These are phyloP conservation scores for Musa acuminata DNA, from an alignment of 176 grass and related monocot genomes.

Conservation along the genomic window DNA sequence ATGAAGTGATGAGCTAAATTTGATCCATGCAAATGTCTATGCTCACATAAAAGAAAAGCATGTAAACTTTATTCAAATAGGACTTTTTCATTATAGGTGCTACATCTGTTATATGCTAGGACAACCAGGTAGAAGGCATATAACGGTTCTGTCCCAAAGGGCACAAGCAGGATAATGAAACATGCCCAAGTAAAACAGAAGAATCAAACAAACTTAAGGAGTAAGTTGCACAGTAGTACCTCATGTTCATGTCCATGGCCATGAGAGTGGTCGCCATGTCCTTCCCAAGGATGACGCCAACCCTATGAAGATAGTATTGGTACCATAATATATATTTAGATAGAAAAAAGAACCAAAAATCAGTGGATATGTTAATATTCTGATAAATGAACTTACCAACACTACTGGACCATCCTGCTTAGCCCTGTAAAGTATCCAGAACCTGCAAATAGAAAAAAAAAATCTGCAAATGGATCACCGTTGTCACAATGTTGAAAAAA, in stretches of 20 bases:
- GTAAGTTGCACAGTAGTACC: conserved; percentile 22
- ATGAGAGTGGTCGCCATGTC: too few relatives aligned
- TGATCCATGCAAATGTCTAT: too few relatives aligned
- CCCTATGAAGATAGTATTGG: conserved; percentile 34
- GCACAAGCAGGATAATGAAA: too few relatives aligned
- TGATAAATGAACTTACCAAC: conserved; percentile 43
- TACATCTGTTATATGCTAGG: too few relatives aligned
- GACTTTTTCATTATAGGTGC: too few relatives aligned
- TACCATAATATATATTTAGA: neutral
- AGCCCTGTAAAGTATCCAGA: conserved; percentile 95
- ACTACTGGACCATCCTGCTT: conserved; percentile 81
- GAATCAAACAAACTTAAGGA: neutral
- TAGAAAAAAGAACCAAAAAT: neutral
- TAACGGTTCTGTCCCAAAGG: too few relatives aligned
- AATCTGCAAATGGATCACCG: conserved; percentile 2
- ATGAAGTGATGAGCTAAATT: too few relatives aligned
- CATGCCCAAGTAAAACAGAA: too few relatives aligned
- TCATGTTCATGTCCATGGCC: conserved; percentile 58
- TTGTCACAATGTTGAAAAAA: neutral
- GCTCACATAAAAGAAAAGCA: too few relatives aligned
- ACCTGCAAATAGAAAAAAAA: conserved; percentile 36
- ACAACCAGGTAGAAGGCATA: too few relatives aligned
- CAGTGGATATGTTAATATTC: neutral
- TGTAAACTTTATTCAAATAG: too few relatives aligned
- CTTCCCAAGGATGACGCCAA: conserved; percentile 94